Percentiles rank a stretch among this genome's conserved stretches.
phyloP scores from a whole-genome alignment of 2,329 filamentous ascomycete species.

The Venturia effusa region DNA sequence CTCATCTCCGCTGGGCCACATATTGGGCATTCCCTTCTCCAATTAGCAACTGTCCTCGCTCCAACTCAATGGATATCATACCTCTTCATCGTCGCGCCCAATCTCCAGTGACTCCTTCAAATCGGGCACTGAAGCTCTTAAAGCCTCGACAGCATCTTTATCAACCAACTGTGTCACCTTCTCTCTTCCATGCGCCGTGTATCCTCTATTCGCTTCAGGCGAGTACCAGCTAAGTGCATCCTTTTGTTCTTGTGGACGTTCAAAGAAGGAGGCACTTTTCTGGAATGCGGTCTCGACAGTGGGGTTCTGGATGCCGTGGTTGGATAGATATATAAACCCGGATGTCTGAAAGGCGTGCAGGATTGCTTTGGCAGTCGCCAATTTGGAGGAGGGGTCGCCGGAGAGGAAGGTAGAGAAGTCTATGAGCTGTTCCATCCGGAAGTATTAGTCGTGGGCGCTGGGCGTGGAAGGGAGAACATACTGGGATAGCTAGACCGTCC shows the following conservation, averaged over 20 bases:
- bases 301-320: conserved; percentile 57
- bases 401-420: conserved; percentile 66
- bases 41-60: no score
- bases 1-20: conserved; percentile 55
- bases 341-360: conserved; percentile 72
- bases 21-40: conserved; percentile 50
- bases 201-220: conserved; percentile 38
- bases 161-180: conserved; percentile 28
- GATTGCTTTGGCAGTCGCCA: conserved; percentile 58
- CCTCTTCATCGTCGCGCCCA: conserved; percentile 46
- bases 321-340: conserved; percentile 81
- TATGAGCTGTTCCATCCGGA: conserved; percentile 55
- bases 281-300: conserved; percentile 53
- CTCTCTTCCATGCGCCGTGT: conserved; percentile 34
- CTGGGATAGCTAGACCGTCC: conserved; percentile 29
- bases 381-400: conserved; percentile 49
- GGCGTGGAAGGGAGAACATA: conserved; percentile 13
- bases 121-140: conserved; percentile 27
- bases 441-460: background rate
- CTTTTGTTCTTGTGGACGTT: conserved; percentile 26
- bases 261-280: conserved; percentile 32
- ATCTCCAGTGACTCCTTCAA: conserved; percentile 52
- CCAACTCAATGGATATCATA: no score
- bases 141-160: conserved; percentile 23
- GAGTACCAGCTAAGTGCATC: conserved; percentile 31